Evolutionary conservation across 2,329 filamentous ascomycete species (phyloP).

Genomic region (Aspergillus aculeatinus): DNA sequence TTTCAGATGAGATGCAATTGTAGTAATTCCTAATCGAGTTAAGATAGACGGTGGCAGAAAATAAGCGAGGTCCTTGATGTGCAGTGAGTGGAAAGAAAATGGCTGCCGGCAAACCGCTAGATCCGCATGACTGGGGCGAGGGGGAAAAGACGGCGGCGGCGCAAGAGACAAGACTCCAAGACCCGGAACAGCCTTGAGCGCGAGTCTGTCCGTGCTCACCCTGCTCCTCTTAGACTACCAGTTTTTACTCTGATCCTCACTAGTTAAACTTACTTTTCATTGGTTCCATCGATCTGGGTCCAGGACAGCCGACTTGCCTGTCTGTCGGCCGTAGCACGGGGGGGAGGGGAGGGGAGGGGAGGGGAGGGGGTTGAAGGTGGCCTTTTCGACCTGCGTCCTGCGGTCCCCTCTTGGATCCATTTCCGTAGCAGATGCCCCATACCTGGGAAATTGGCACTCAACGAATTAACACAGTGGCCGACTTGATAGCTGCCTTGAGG

Average conservation of each 20-base stretch:
- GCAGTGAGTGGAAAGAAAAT: neutral
- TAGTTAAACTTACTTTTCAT: conserved; percentile 3
- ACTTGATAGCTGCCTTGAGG: neutral
- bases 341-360: neutral
- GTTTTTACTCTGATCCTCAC: conserved; percentile 1
- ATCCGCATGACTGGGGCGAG: conserved; percentile 14
- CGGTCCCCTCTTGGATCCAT: neutral
- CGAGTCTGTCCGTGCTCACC: conserved; percentile 14
- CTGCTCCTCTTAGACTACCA: neutral
- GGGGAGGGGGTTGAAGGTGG: neutral
- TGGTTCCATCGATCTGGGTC: conserved; percentile 14
- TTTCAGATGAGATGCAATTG: neutral
- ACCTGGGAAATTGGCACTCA: conserved; percentile 5
- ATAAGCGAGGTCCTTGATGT: neutral
- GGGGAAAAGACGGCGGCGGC: conserved; percentile 3
- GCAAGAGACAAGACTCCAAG: neutral
- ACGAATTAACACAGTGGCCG: neutral
- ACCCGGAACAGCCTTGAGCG: conserved; percentile 16
- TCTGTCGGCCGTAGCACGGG: conserved; percentile 8
- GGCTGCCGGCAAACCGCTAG: conserved; percentile 10
- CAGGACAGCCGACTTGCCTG: neutral
- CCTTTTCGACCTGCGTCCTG: neutral
- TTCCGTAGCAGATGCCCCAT: conserved; percentile 4
- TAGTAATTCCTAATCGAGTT: neutral
- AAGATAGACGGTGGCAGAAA: neutral